phyloP scores from a whole-genome alignment of 805 yeast species.

The Saccharomycopsis fibuligera region DNA sequence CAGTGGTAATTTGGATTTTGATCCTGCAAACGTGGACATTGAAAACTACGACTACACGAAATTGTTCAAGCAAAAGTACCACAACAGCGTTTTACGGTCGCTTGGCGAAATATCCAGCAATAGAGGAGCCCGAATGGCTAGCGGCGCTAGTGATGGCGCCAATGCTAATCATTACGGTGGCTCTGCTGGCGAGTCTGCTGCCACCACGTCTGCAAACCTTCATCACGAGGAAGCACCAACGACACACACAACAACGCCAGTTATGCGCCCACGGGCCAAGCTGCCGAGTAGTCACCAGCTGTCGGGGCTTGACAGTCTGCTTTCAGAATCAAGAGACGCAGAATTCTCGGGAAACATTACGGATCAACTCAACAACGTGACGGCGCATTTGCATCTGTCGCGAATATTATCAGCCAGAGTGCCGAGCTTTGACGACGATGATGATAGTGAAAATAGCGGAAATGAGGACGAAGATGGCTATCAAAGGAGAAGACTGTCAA shows the following conservation, averaged over 20 bases:
- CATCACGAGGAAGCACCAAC: neutral
- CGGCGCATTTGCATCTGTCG: constrained; percentile 14
- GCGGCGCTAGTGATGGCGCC: too few relatives aligned
- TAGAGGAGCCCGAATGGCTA: neutral
- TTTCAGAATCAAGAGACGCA: too few relatives aligned
- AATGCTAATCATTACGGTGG: too few relatives aligned
- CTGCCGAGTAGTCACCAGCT: too few relatives aligned
- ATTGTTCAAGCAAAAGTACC: constrained; percentile 8
- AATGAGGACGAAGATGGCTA: neutral
- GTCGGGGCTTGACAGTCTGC: too few relatives aligned
- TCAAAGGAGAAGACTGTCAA: neutral
- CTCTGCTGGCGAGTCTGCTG: neutral
- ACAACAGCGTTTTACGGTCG: neutral
- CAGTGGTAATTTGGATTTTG: too few relatives aligned
- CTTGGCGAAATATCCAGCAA: neutral
- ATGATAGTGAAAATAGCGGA: neutral
- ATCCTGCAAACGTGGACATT: neutral
- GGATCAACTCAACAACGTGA: neutral
- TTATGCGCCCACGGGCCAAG: too few relatives aligned
- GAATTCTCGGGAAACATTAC: too few relatives aligned
- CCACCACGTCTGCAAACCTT: neutral
- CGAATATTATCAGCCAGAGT: constrained; percentile 8
- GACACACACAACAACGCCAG: too few relatives aligned
- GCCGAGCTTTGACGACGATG: neutral
- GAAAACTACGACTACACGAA: constrained; percentile 6